Conservation (phyloP, 169 alveolate genomes). For the Plasmodium sp. region DNA sequence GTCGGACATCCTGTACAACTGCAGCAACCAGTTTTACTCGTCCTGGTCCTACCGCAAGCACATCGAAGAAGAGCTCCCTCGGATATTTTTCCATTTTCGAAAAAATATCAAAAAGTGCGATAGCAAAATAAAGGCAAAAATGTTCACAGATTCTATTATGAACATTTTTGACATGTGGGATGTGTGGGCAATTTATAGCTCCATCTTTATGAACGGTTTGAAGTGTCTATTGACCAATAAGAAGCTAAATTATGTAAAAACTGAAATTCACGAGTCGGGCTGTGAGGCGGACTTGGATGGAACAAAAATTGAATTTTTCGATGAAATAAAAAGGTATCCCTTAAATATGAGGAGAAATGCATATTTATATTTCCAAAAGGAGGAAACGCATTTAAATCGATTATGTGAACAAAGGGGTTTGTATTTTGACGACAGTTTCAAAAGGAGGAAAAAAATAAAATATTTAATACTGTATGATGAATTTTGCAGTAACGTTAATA, state of each 20-base stretch:
- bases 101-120: conserved; percentile 54
- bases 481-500: conserved; percentile 23
- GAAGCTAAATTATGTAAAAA: conserved; percentile 49
- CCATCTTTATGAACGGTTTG: conserved; percentile 50
- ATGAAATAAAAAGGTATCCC: conserved; percentile 57
- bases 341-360: conserved; percentile 64
- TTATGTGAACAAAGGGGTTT: conserved; percentile 69
- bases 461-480: conserved; percentile 66
- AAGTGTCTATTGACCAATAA: conserved; percentile 36
- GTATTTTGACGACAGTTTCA: conserved; percentile 51
- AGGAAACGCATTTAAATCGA: conserved; percentile 37
- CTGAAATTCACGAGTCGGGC: conserved; percentile 16
- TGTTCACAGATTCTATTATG: conserved; percentile 43
- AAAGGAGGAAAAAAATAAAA: conserved; percentile 45
- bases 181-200: conserved; percentile 37
- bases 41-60: conserved; percentile 82
- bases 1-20: conserved; percentile 81
- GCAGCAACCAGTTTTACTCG: conserved; percentile 76
- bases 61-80: conserved; percentile 79
- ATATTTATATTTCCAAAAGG: conserved; percentile 45
- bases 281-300: conserved; percentile 36
- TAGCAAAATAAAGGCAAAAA: conserved; percentile 52
- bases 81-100: conserved; percentile 75
- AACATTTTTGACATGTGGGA: conserved; percentile 57
- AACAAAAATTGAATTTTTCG: conserved; percentile 44